Evolutionary conservation across 2,329 filamentous ascomycete genomes (phyloP).

Genomic region (Exophiala viscosa): DNA sequence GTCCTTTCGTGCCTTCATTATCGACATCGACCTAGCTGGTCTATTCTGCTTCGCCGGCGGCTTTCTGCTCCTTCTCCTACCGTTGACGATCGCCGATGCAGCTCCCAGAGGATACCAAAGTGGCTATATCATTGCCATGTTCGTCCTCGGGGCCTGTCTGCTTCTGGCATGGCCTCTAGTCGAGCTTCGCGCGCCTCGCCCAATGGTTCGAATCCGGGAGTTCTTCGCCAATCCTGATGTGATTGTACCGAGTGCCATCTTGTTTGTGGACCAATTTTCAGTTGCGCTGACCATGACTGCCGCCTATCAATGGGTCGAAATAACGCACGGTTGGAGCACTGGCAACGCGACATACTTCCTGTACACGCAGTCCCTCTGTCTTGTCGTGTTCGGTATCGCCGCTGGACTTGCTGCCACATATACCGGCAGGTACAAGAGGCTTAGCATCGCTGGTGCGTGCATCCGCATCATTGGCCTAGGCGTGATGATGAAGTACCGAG

Average conservation of each 20-base stretch:
- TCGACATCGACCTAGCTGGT: conserved; percentile 57
- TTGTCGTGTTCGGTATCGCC: background rate
- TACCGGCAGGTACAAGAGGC: background rate
- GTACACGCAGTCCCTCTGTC: background rate
- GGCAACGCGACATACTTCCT: background rate
- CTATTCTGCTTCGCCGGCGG: conserved; percentile 57
- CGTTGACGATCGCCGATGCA: conserved; percentile 53
- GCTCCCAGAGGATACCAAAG: conserved; percentile 40
- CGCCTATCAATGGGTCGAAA: background rate
- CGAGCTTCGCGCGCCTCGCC: background rate
- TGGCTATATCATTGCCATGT: conserved; percentile 45
- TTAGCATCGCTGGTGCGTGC: background rate
- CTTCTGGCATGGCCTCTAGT: background rate
- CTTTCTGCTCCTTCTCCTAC: conserved; percentile 60
- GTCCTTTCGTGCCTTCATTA: conserved; percentile 48
- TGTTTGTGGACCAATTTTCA: background rate
- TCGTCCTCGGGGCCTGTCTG: conserved; percentile 46
- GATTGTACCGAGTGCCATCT: background rate
- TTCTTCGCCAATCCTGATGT: background rate
- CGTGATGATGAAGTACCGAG: background rate
- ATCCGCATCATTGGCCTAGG: background rate
- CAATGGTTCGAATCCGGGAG: background rate
- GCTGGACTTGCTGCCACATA: background rate
- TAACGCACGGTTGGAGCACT: background rate
- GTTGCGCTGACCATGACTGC: background rate